phyloP scores from a whole-genome alignment of 306 rosid species.

The Quercus mongolica region DNA sequence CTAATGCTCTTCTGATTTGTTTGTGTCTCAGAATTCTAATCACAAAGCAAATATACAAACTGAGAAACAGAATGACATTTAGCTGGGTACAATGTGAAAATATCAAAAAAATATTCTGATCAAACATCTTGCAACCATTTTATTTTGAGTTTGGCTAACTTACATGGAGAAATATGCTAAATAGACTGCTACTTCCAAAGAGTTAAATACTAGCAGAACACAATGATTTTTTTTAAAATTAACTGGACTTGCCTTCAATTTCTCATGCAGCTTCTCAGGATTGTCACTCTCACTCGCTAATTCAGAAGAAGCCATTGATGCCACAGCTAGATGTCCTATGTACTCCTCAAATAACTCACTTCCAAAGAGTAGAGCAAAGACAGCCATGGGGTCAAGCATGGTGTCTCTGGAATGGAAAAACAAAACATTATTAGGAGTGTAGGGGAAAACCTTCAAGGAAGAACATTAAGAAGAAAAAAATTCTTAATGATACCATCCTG shows the following conservation, averaged over 20 bases:
- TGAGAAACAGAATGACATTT: background rate
- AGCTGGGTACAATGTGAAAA: background rate
- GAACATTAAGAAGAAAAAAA: background rate
- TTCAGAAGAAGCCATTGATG: constrained; percentile 90
- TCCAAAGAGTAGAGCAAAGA: constrained; percentile 85
- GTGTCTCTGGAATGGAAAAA: constrained; percentile 61
- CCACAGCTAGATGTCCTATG: constrained; percentile 82
- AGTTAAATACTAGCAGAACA: background rate
- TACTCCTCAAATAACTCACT: constrained; percentile 93
- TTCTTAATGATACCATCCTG: background rate
- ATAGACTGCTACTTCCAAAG: background rate
- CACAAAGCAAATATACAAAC: background rate
- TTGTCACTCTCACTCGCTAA: constrained; percentile 50
- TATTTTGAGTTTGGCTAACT: background rate
- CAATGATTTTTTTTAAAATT: constrained; percentile 1
- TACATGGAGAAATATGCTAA: background rate
- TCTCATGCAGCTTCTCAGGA: constrained; percentile 67
- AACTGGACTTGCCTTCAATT: constrained; percentile 69
- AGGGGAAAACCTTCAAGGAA: background rate
- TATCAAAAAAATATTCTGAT: background rate
- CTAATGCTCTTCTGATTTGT: background rate
- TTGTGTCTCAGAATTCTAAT: background rate
- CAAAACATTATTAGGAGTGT: background rate
- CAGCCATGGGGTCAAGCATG: constrained; percentile 87
- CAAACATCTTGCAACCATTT: background rate